Percentiles rank a stretch among this genome's conserved stretches.
phyloP scores from a whole-genome alignment of 2,329 filamentous ascomycete species.

The Tolypocladium ophioglossoides region DNA sequence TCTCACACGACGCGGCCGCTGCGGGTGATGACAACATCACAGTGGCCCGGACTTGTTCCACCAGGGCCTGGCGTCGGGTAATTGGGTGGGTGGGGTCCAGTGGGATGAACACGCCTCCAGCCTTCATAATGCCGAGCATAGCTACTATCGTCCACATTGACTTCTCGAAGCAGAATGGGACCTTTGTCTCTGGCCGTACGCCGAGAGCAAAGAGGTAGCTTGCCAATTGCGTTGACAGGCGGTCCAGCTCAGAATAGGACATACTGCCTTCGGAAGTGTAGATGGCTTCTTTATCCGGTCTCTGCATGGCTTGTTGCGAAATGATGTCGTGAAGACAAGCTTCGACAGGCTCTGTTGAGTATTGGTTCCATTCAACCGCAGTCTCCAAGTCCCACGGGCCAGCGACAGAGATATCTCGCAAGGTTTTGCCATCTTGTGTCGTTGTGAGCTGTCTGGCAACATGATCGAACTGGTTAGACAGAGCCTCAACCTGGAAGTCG shows the following conservation, averaged over 20 bases:
- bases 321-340: too few species aligned
- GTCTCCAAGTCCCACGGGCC: background rate
- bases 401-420: background rate
- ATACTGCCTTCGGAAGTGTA: too few species aligned
- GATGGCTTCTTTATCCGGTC: background rate
- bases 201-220: background rate
- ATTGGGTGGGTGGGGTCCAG: too few species aligned
- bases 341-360: too few species aligned
- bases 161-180: background rate
- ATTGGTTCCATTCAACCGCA: too few species aligned
- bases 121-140: too few species aligned
- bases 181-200: background rate
- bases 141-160: constrained; percentile 13
- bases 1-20: too few species aligned
- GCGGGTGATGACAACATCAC: too few species aligned
- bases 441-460: background rate
- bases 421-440: background rate
- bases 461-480: background rate
- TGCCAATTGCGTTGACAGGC: background rate
- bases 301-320: background rate
- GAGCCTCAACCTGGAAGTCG: background rate
- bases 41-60: too few species aligned
- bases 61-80: too few species aligned
- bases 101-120: too few species aligned
- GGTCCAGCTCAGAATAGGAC: background rate